Base-by-base conservation (phyloP, 768 basidiomycete species). In the Leccinum fibrillosum region DNA sequence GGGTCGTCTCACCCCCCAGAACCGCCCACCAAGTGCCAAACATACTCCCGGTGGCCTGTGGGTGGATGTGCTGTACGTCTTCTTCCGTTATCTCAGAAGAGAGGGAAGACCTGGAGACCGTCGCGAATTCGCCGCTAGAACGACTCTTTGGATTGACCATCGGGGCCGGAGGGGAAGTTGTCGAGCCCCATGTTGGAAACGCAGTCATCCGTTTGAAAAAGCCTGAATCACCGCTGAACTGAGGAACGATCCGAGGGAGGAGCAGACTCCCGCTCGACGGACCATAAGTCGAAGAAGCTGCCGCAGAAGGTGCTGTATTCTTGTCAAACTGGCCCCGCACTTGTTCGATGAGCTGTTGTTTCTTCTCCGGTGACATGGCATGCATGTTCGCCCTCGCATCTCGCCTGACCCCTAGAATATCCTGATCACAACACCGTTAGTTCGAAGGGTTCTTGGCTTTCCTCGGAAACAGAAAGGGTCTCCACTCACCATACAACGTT, bases 11-110 rank as follows among this genome's bases (percentile, higher is more conserved):
- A 1, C 81, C 83, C 5, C 86, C 86, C 8, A 88, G 80, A n/a
- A 81, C 83, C 28, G 77, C 70, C 89, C 89, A 94, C 85, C 85
- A 93, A 55, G 78, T 82, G 57, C 81, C 79, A 84, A 89, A 93
- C 34, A 90, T 73, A 11, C 89, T 82, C 9, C 92, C 91, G 2
- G 91, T 92, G 15, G 64, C 78, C 66, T 93, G 91, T 13, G 87
- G 80, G 54, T 82, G 83, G 26, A 85, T 66, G 10, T 76, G 75
- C 52, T 74, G 74, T 25, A 64, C 58, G 21, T 35, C 57, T 39
- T 64, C 79, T 5, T 60, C 65, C 1, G 63, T 51, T 48, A 69
- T 77, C 49, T 77, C 69, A 1, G 32, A 58, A 60, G 42, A 71
- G 69, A 13, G 60, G 65, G 55, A 66, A 67, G 25, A 66, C 52